These are phyloP conservation scores for Fusarium veterinarium DNA, from an alignment of 2,329 filamentous ascomycete species.

Conservation along the genomic window DNA sequence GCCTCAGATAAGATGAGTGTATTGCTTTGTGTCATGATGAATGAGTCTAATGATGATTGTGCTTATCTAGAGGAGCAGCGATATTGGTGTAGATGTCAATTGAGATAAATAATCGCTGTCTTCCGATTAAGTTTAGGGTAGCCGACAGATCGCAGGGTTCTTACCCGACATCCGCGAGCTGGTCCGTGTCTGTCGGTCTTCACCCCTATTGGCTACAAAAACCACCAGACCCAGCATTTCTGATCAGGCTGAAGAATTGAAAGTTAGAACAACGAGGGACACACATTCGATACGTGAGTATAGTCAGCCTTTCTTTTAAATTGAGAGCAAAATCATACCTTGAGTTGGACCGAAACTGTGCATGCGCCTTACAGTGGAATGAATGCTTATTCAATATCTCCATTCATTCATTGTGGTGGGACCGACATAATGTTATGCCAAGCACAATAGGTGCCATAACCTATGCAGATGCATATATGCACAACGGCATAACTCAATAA, in stretches of 20 bases:
- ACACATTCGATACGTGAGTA: too few relatives aligned
- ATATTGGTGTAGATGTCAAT: neutral
- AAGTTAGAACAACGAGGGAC: neutral
- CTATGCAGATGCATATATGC: neutral
- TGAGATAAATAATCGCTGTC: neutral
- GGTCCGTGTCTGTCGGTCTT: neutral
- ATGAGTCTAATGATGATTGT: too few relatives aligned
- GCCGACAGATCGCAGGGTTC: neutral
- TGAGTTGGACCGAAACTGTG: too few relatives aligned
- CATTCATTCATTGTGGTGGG: neutral
- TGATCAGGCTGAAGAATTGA: neutral
- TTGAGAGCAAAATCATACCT: too few relatives aligned
- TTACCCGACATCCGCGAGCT: conserved; percentile 15
- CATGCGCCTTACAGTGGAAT: too few relatives aligned
- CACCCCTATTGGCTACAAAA: neutral
- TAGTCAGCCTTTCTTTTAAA: too few relatives aligned
- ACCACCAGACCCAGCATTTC: accelerated
- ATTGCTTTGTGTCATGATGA: neutral
- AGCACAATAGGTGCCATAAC: too few relatives aligned
- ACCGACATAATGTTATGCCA: neutral
- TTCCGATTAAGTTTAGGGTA: conserved; percentile 11
- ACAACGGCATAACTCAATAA: neutral
- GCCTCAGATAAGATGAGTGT: neutral
- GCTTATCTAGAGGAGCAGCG: too few relatives aligned
- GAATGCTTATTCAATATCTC: neutral